Evolutionary conservation across 176 grass and related monocot genomes (phyloP), one percentile per base, ranked within the genome.

Genomic region (Melocanna baccifera): DNA sequence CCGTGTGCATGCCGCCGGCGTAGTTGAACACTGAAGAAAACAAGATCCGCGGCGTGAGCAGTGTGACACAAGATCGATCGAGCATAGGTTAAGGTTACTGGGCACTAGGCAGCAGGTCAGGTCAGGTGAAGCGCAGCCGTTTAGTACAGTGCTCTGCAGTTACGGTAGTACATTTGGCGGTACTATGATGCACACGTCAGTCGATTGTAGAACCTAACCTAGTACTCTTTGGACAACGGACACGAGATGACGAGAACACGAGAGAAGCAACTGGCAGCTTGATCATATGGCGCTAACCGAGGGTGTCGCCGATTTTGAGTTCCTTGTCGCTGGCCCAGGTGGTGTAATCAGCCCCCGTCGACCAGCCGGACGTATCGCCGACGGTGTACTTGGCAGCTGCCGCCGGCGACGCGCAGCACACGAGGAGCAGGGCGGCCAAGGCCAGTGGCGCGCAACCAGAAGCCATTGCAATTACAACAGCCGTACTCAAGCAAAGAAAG

Each of bases 331-430:
- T 90, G 67, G 89, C 53, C 94, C 94, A 97, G 57, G 79, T 97
- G 73, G 85, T 68, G 87, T 97, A 97, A 40, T 94, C 94, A 15
- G 46, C 45, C 2, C 89, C 81, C 74, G 86, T 88, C 4, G 87
- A 62, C 94, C 94, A 97, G 53, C 94, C 94, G 37, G 87, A 90
- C 43, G 89, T 20, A 71, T 88, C 94, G 29, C 94, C 94, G 63
- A 97, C 89, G 61, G 89, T 94, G 85, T 94, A 94, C 81, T 79
- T 82, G 9, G 87, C 83, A n/a, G 91, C 91, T 29, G 67, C 79
- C 16, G 50, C 84, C 43, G 43, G 62, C 25, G 87, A 28, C 53
- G 56, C 87, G 77, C 81, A 84, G 85, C 75, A 81, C 73, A 76
- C 85, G 25, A 97, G 71, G n/a, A 94, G 52, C 74, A 97, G 51